Evolutionary conservation across 2,329 filamentous ascomycete species (phyloP).

Genomic region (Pseudopyrenochaeta lycopersici): DNA sequence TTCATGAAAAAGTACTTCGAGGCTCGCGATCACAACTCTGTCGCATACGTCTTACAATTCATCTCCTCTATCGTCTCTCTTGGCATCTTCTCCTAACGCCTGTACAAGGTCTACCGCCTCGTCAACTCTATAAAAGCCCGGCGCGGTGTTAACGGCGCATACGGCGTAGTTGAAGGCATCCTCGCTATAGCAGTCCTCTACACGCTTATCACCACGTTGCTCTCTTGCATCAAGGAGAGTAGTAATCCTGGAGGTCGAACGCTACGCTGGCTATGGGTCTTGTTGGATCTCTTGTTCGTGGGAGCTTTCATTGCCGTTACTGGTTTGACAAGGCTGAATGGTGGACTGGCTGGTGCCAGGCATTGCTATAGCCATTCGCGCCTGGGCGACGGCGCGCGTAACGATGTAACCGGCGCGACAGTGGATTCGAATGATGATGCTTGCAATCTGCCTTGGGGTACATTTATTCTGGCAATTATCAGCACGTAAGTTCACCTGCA

Average conservation of each 20-base stretch:
- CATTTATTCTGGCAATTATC: constrained; percentile 56
- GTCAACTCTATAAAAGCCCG: constrained; percentile 41
- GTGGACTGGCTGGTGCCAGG: constrained; percentile 44
- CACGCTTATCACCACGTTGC: constrained; percentile 49
- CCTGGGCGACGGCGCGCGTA: constrained; percentile 11
- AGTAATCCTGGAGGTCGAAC: constrained; percentile 37
- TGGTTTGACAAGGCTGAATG: constrained; percentile 50
- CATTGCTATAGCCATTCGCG: constrained; percentile 38
- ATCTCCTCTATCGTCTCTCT: constrained; percentile 55
- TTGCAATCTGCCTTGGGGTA: constrained; percentile 56
- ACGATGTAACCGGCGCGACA: constrained; percentile 20
- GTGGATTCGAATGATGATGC: constrained; percentile 27
- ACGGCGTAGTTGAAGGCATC: constrained; percentile 56
- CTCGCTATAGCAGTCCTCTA: constrained; percentile 56
- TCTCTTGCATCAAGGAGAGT: constrained; percentile 46
- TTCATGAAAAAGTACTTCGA: too few relatives aligned
- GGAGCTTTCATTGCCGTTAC: constrained; percentile 57
- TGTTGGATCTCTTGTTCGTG: constrained; percentile 49
- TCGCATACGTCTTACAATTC: constrained; percentile 59
- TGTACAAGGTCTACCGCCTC: constrained; percentile 53
- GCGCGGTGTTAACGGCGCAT: constrained; percentile 40
- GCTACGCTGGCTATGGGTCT: constrained; percentile 52
- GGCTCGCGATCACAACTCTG: too few relatives aligned
- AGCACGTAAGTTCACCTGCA: constrained; percentile 53
- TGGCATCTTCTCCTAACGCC: constrained; percentile 53